Evolutionary conservation across 257 asterid species (phyloP), one percentile per base, ranked within the genome.

Genomic region (Haberlea rhodopensis): DNA sequence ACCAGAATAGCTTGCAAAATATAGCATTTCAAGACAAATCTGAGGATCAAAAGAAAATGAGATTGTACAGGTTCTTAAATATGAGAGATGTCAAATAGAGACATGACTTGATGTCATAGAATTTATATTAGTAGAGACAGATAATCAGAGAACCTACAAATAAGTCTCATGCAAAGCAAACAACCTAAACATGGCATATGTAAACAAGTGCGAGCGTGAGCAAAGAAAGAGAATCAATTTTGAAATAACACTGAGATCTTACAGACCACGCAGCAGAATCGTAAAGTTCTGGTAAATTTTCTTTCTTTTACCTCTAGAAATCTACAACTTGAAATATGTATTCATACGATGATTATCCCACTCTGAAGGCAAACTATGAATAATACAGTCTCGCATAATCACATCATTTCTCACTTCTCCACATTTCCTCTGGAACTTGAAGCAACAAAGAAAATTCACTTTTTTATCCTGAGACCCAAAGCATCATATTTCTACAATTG

Each of bases 1-100:
- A 73, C 95, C 92, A 62, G 96, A 87, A 80, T 84, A 94, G 81
- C 94, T 88, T 45, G 97, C 97, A 63, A 94, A 94, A 77, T 90
- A 90, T 54, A 90, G 82, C 96, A 94, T 94, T 83, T 90, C 92
- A 80, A 94, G 69, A 78, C 99, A 90, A 62, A 84, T 78, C 96
- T 94, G 84, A 43, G 73, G 60, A 66, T 19, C 49, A 69, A 58
- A 73, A 26, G 27, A 46, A 66, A 45, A 55, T 46, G 48, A 65
- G 43, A 16, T n/a, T 22, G 62, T 26, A 25, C 48, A 40, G 34
- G 34, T 29, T 31, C 10, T 8, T 8, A 7, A 29, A 31, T 31
- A 31, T 31, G 32, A 28, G 32, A 28, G 32, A 6, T 28, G 5
- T 28, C 6, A 4, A 28, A 28, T 28, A 28, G 32, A 28, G 32